Percentiles rank a stretch among this genome's conserved stretches.
Evolutionary conservation across 352 stramenopile genomes (phyloP).

Genomic region (Phytopythium chamaehyphon): DNA sequence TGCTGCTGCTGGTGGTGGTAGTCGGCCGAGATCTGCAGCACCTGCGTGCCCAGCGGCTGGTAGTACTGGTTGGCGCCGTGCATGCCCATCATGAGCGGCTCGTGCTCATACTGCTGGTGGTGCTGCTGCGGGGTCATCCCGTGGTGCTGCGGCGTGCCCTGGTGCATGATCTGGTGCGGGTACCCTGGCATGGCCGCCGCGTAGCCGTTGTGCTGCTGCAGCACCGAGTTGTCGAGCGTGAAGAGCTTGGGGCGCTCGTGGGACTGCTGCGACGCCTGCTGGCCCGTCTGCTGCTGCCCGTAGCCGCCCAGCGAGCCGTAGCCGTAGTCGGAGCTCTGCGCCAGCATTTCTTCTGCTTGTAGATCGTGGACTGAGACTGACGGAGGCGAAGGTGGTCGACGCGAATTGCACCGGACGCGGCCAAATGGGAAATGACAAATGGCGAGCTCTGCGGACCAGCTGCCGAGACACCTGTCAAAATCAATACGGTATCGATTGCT

Average conservation of each 20-base stretch:
- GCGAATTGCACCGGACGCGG: conserved; percentile 22
- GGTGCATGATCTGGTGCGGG: conserved; percentile 37
- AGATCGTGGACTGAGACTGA: conserved; percentile 5
- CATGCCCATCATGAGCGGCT: conserved; percentile 72
- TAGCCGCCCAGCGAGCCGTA: conserved; percentile 36
- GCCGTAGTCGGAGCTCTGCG: conserved; percentile 61
- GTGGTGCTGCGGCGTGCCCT: conserved; percentile 36
- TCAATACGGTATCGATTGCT: too few species aligned
- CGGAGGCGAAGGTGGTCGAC: conserved; percentile 7
- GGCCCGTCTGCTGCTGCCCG: conserved; percentile 17
- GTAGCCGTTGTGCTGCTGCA: conserved; percentile 22
- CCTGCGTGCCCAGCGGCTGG: conserved; percentile 43
- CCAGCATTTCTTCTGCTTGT: conserved; percentile 17
- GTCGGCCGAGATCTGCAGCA: conserved; percentile 68
- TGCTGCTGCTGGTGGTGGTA: conserved; percentile 56
- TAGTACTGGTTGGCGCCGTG: conserved; percentile 57
- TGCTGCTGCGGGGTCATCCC: conserved; percentile 36
- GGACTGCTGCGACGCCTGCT: conserved; percentile 16
- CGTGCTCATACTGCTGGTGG: conserved; percentile 59
- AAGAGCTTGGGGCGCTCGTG: conserved; percentile 60
- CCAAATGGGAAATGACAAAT: conserved; percentile 82
- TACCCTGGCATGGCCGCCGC: conserved; percentile 29
- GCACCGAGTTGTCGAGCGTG: conserved; percentile 22
- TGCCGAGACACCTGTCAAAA: too few species aligned
- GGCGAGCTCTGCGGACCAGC: conserved; percentile 17